Evolutionary conservation across 192 early-diverging fungal genomes (phyloP).

Genomic region (Podila verticillata): DNA sequence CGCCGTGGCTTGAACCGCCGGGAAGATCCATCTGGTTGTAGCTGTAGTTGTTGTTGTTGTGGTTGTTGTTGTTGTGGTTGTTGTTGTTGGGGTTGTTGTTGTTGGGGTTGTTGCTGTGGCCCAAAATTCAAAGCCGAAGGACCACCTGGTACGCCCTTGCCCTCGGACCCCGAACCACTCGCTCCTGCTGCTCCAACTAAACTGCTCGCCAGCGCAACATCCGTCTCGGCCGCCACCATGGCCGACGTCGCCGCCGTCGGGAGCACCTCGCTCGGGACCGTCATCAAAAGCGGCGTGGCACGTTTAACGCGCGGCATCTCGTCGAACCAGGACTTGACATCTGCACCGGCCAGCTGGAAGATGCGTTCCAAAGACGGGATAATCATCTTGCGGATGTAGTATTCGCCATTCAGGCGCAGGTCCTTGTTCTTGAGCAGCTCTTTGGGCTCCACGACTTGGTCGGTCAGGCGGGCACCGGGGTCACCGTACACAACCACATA

Average conservation of each 20-base stretch:
- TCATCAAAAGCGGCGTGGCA: conserved; percentile 51
- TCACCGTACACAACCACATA: conserved; percentile 84
- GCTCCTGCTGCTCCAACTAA: too few relatives aligned
- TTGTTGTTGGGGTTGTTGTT: background rate
- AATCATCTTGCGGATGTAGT: conserved; percentile 89
- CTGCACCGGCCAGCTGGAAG: conserved; percentile 83
- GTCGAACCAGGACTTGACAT: conserved; percentile 76
- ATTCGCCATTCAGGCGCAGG: conserved; percentile 76
- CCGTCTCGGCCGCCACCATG: conserved; percentile 15
- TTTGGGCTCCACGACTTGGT: conserved; percentile 77
- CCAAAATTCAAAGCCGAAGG: too few relatives aligned
- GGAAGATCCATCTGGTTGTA: background rate
- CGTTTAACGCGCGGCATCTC: conserved; percentile 73
- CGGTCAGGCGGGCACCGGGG: conserved; percentile 72
- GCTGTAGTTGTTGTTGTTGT: background rate
- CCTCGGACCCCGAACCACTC: too few relatives aligned
- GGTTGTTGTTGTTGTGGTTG: background rate
- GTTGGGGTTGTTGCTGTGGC: background rate
- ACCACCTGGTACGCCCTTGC: too few relatives aligned
- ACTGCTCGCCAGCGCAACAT: background rate
- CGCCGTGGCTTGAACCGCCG: conserved; percentile 29
- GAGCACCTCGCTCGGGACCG: conserved; percentile 8
- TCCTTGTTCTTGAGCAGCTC: conserved; percentile 69
- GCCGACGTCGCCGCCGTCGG: conserved; percentile 9
- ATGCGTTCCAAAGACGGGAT: conserved; percentile 82